phyloP scores from a whole-genome alignment of 2,329 filamentous ascomycete species.

The Chaetomium globosum region DNA sequence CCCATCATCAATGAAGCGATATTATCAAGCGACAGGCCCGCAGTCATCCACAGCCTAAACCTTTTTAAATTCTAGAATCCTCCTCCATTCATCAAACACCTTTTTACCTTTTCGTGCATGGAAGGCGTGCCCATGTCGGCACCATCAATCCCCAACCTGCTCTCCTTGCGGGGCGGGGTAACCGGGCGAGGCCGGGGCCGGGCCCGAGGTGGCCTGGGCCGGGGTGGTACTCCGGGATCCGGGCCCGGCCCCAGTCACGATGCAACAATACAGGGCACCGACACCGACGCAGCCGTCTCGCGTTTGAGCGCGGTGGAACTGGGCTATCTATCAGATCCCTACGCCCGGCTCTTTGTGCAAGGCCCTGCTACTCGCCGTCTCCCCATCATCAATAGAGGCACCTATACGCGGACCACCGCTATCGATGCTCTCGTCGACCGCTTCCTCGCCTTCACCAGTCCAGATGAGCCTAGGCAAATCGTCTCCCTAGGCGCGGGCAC shows the following conservation, averaged over 20 bases:
- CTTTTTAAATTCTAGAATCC: background rate
- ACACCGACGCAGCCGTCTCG: constrained; percentile 87
- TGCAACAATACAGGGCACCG: constrained; percentile 80
- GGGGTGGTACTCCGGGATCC: constrained; percentile 34
- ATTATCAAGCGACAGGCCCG: background rate
- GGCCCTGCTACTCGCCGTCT: constrained; percentile 61
- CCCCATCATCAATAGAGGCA: constrained; percentile 93
- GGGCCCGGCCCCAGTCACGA: constrained; percentile 59
- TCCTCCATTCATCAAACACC: background rate
- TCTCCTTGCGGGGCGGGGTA: constrained; percentile 54
- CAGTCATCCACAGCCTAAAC: background rate
- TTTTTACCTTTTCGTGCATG: background rate
- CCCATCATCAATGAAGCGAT: background rate
- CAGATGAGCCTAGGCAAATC: constrained; percentile 64
- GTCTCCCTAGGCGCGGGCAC: constrained; percentile 92
- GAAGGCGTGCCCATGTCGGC: constrained; percentile 47
- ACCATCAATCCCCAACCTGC: constrained; percentile 76
- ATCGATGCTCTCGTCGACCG: constrained; percentile 75
- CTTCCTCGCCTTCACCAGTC: constrained; percentile 60
- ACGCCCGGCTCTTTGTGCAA: constrained; percentile 70
- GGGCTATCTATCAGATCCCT: constrained; percentile 83
- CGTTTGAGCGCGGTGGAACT: constrained; percentile 83
- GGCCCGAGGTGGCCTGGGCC: constrained; percentile 43
- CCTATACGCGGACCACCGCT: constrained; percentile 85
- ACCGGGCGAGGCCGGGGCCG: constrained; percentile 36